Base-by-base conservation (phyloP, 768 basidiomycete species). In the Megacollybia marginata region DNA sequence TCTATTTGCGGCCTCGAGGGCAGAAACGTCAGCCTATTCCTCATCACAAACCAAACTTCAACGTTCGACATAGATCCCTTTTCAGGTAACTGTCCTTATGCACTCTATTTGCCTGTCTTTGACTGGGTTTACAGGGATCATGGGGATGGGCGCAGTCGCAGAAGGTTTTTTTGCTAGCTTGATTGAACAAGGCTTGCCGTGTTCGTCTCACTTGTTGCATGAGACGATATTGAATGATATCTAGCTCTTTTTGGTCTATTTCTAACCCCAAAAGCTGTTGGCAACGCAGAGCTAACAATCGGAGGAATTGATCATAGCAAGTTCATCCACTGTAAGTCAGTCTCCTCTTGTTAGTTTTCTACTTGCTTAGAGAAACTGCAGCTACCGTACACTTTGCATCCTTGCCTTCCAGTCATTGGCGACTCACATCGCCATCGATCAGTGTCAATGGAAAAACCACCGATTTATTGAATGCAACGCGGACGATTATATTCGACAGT, bases 401-500 rank as follows among this genome's bases (percentile, higher is more conserved):
- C 65, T 72, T 49, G 64, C 67, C 44, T 76, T 67, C 60, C 69
- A 19, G 56, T 62, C 47, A 64, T 13, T 81, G 79, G 79, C 59
- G 65, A 50, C 66, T 80, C 13, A 52, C 50, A 19, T 80, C 78
- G 5, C 65, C 75, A 33, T 57, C 64, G 33, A 62, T 80, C 40
- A 70, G 62, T 20, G 76, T 82, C 40, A 81, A 81, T 52, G 78
- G 78, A 23, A 66, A 73, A 59, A 75, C 77, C 2, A 76, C 63
- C 11, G 62, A 66, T 8, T 49, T 69, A 8, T 62, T 80, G 44
- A 69, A 68, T 46, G 58, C 60, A 10, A 55, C 57, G 42, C 70
- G 75, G 23, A 69, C 55, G 44, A 67, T 81, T 57, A 77, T 80
- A 45, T 80, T 80, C 54, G 79, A 81, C 61, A 75, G 72, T 51